Percentiles rank a stretch among this genome's conserved stretches.
phyloP scores from a whole-genome alignment of 176 grass and related monocot species.

The Stipa capillata region DNA sequence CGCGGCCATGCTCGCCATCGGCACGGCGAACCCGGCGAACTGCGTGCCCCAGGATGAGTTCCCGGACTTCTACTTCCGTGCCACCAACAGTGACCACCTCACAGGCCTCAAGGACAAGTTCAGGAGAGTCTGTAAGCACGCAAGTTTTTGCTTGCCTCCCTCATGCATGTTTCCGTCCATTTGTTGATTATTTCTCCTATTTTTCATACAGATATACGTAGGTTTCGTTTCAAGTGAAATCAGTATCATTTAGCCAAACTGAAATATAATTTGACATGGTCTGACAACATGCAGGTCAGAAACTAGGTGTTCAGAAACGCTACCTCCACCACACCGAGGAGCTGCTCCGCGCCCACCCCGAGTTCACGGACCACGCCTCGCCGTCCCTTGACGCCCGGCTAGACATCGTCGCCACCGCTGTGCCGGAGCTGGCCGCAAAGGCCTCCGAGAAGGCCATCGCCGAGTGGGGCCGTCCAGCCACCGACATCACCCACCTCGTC shows the following conservation, averaged over 20 bases:
- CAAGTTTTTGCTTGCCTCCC: background rate
- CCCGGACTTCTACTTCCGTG: conserved; percentile 60
- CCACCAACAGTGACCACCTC: conserved; percentile 75
- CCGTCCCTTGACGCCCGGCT: conserved; percentile 38
- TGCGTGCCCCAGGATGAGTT: conserved; percentile 54
- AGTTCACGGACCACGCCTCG: conserved; percentile 2
- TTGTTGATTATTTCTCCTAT: background rate
- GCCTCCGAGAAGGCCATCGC: conserved; percentile 41
- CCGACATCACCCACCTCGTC: conserved; percentile 59
- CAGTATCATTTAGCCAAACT: too few species aligned
- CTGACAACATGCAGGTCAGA: background rate
- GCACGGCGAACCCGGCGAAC: conserved; percentile 50
- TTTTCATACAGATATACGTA: background rate
- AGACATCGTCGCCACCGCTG: conserved; percentile 24
- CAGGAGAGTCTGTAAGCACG: conserved; percentile 45
- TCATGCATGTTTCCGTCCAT: background rate
- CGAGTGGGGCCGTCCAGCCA: conserved; percentile 40
- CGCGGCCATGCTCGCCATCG: conserved; percentile 58
- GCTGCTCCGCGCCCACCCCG: conserved; percentile 18
- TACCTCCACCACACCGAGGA: conserved; percentile 36
- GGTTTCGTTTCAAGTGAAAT: too few species aligned
- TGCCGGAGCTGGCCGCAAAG: conserved; percentile 41
- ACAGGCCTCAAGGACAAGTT: conserved; percentile 64
- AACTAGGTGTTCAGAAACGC: conserved; percentile 18
- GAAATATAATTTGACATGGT: background rate